phyloP scores from a whole-genome alignment of 371 early-diverging fungal species.

The Saksenaea oblongispora region DNA sequence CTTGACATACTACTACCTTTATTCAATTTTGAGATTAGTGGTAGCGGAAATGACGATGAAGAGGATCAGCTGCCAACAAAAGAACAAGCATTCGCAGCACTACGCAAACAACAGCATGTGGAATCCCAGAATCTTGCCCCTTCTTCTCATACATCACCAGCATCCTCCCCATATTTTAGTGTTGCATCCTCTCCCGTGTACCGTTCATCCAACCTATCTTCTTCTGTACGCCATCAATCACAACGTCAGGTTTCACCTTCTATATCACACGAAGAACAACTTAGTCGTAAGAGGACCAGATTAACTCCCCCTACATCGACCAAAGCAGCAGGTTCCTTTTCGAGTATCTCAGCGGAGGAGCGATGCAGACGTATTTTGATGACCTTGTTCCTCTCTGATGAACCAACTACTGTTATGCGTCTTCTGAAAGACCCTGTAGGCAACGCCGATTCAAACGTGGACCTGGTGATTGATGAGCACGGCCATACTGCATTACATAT shows the following conservation, averaged over 20 bases:
- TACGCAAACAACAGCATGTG: slow-evolving; percentile 9
- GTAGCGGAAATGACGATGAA: slow-evolving; percentile 19
- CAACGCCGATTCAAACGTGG: slow-evolving; percentile 59
- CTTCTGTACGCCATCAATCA: background rate
- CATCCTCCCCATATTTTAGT: slow-evolving; percentile 2
- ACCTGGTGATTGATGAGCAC: slow-evolving; percentile 78
- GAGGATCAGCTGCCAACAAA: slow-evolving; percentile 22
- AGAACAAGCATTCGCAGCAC: slow-evolving; percentile 23
- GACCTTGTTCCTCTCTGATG: slow-evolving; percentile 74
- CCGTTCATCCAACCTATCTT: slow-evolving; percentile 1
- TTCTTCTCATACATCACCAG: slow-evolving; percentile 1
- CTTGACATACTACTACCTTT: slow-evolving; percentile 59
- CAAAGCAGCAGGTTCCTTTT: background rate
- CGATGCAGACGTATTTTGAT: slow-evolving; percentile 67
- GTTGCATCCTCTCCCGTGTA: background rate
- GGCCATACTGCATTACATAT: slow-evolving; percentile 86
- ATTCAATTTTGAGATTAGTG: slow-evolving; percentile 64
- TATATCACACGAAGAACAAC: background rate
- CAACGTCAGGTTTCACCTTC: background rate
- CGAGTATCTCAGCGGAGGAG: slow-evolving; percentile 36
- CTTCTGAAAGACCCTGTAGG: slow-evolving; percentile 49
- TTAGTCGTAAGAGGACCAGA: slow-evolving; percentile 19
- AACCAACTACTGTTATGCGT: slow-evolving; percentile 56
- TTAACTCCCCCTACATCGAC: background rate
- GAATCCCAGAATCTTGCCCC: background rate